Base-by-base conservation (phyloP, 2,329 filamentous ascomycete species). In the Allantophomopsis cytisporea region DNA sequence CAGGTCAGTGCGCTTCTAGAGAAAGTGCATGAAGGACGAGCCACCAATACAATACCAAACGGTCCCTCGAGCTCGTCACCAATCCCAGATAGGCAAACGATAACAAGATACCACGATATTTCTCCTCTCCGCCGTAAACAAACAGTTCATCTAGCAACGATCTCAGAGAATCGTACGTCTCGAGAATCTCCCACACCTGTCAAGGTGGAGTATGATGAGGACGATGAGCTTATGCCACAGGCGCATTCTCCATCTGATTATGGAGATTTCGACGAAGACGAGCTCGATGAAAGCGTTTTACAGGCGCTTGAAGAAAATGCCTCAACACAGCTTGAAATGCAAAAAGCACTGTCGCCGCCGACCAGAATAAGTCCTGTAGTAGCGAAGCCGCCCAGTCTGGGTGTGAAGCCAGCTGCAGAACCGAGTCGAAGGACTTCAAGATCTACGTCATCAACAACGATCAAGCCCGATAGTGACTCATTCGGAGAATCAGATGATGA, bases 401-500 rank as follows among this genome's bases (percentile, higher is more conserved):
- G 14, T 17, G 6, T 11, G 14, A 36, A 39, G 11, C 7, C 12
- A 7, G 16, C 5, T 28, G 23, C 23, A 28, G 23, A 28, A 12
- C 11, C 4, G 8, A 28, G 23, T 28, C 34, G 30, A 41, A 35
- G 20, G 35, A 28, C 38, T 16, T 16, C 35, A 35, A 37, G 21
- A 35, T 35, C 41, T n/a, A 40, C 18, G 35, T 7, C 23, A 37
- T n/a, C 28, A 31, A 28, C 15, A 36, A 23, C 16, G 18, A 31
- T 13, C 7, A 38, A 32, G 33, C 31, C 35, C 31, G 40, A 41
- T 12, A 43, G 64, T 34, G 73, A 81, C 38, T 78, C 81, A 35
- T 80, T 83, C 58, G 78, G 69, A 35, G 78, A 83, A 45, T 49
- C 73, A 38, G 78, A 83, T 41, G 77, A 80, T 44, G 73, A 80